Base-by-base conservation (phyloP, 768 basidiomycete genomes). In the Lactarius trivialis region DNA sequence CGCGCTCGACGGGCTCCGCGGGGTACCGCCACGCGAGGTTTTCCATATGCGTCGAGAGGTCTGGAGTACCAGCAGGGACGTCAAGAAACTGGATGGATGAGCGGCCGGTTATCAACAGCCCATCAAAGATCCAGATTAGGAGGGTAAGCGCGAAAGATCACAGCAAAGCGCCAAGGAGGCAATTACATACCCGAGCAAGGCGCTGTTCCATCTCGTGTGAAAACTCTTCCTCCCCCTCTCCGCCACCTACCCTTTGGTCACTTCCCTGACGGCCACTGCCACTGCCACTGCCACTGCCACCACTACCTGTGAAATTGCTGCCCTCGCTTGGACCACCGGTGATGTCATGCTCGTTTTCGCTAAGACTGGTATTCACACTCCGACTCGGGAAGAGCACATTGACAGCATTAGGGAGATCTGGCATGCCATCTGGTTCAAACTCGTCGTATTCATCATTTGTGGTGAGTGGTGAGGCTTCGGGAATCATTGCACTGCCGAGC, bases 11-110 rank as follows among this genome's bases (percentile, higher is more conserved):
- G 24, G 89, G 86, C 68, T 93, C 89, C 1, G 87, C 85, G 33
- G 91, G 89, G 70, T 85, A 93, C 67, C 84, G 82, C 83, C 85
- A 86, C 2, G 89, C 88, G 4, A 89, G 76, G 66, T 85, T 75
- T 69, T 90, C 88, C 83, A 92, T 84, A 67, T 92, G 89, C 1
- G 85, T 88, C 3, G 86, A 82, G 26, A 92, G 77, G 70, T 92
- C 89, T 0, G 85, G 85, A 0, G 87, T 87, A 19, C 83, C 78
- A 7, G 77, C 73, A 9, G 89, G 88, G 55, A 93, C 82, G 56
- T 87, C 85, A 64, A 88, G 85, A 72, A 93, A 93, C 91, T 93
- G 60, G 39, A 54, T 7, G 51, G 32, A 21, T 21, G 26, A 53
- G 15, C 28, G 30, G 26, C 14, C 36, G 14, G 52, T 36, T 41